These are phyloP conservation scores for Solanum corneliomulleri DNA, from an alignment of 257 asterid species.

Conservation along the genomic window DNA sequence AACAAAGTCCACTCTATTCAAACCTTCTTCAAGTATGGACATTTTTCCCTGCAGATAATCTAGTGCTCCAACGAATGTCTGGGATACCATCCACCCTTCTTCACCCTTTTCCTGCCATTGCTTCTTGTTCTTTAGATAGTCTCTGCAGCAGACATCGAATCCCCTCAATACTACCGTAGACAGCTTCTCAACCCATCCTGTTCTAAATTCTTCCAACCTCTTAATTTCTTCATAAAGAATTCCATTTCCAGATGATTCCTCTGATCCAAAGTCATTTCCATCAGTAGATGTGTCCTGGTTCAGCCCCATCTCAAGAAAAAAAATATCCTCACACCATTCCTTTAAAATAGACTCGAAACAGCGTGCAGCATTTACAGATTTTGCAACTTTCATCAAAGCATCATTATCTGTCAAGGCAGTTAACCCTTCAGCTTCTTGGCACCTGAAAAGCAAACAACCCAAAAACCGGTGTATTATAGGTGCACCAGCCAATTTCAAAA, in stretches of 20 bases:
- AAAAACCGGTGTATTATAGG: slow-evolving; percentile 48
- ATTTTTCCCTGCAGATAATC: slow-evolving; percentile 76
- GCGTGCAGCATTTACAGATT: slow-evolving; percentile 58
- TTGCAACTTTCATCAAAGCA: slow-evolving; percentile 68
- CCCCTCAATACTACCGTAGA: slow-evolving; percentile 83
- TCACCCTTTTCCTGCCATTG: slow-evolving; percentile 83
- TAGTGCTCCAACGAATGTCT: slow-evolving; percentile 55
- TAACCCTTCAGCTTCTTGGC: slow-evolving; percentile 96
- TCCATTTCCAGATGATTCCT: slow-evolving; percentile 22
- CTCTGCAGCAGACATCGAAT: slow-evolving; percentile 68
- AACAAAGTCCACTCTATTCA: slow-evolving; percentile 59
- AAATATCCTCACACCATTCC: slow-evolving; percentile 75
- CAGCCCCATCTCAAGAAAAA: slow-evolving; percentile 73
- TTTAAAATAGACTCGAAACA: slow-evolving; percentile 40
- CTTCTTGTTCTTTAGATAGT: slow-evolving; percentile 69
- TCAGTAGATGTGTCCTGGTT: slow-evolving; percentile 20
- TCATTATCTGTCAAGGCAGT: slow-evolving; percentile 78
- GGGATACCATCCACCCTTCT: slow-evolving; percentile 45
- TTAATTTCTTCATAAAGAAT: slow-evolving; percentile 46
- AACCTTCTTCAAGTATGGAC: slow-evolving; percentile 44
- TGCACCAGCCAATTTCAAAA: slow-evolving; percentile 40
- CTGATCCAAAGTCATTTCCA: background rate
- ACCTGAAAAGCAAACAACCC: slow-evolving; percentile 52
- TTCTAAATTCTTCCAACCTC: slow-evolving; percentile 41
- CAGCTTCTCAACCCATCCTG: slow-evolving; percentile 73